A percentile compares a stretch with the other conserved stretches of the same genome.
phyloP scores from a whole-genome alignment of 768 basidiomycete genomes.

The Lentinula lateritia region DNA sequence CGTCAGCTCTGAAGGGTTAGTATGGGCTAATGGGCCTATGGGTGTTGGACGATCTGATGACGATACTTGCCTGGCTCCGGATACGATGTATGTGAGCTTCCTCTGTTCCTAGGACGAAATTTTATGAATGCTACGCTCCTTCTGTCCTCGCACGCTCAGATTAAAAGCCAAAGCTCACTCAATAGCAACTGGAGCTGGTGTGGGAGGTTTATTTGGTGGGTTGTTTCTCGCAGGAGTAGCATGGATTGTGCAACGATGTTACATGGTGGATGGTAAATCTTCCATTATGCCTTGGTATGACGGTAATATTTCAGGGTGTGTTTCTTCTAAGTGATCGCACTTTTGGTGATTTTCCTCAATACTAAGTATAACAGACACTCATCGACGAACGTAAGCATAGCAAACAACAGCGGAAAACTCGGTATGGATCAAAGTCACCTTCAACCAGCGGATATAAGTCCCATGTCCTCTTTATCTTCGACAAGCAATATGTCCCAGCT shows the following conservation, averaged over 20 bases:
- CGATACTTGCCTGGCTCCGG: conserved; percentile 34
- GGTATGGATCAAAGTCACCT: no score
- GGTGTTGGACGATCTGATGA: conserved; percentile 35
- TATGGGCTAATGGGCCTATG: conserved; percentile 47
- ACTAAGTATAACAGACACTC: background rate
- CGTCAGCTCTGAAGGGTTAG: conserved; percentile 35
- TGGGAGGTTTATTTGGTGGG: conserved; percentile 16
- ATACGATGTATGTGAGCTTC: conserved; percentile 22
- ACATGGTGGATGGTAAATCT: background rate
- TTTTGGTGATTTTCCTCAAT: background rate
- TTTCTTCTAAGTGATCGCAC: background rate
- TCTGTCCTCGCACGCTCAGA: conserved; percentile 1
- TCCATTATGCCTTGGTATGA: background rate
- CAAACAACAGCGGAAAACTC: background rate
- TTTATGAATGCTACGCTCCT: background rate
- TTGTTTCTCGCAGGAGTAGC: conserved; percentile 9
- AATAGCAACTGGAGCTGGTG: conserved; percentile 13
- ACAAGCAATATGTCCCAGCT: background rate
- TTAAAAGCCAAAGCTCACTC: conserved; percentile 9
- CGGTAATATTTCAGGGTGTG: background rate
- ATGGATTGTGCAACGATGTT: conserved; percentile 2
- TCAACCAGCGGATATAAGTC: no score
- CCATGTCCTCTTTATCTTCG: background rate
- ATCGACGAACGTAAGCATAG: background rate
- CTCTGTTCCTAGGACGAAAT: background rate